Evolutionary conservation across 176 grass and related monocot genomes (phyloP).

Genomic region (Eleusine coracana): DNA sequence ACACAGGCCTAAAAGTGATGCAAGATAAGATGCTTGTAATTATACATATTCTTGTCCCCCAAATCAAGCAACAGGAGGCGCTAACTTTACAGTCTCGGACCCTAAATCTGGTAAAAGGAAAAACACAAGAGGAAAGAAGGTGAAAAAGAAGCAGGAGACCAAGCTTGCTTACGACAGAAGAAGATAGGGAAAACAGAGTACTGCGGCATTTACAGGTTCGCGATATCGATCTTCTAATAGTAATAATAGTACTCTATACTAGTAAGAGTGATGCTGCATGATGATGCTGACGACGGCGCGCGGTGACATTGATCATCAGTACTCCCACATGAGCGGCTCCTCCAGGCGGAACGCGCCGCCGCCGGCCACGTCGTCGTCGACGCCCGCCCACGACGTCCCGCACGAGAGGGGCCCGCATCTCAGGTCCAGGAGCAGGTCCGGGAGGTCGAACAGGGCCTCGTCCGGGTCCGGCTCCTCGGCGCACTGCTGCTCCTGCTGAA

Average conservation of each 20-base stretch:
- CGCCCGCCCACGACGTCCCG: slow-evolving; percentile 43
- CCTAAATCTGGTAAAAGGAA: slow-evolving; percentile 31
- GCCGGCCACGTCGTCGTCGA: slow-evolving; percentile 43
- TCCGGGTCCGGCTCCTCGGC: slow-evolving; percentile 32
- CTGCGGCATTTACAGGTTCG: slow-evolving; percentile 39
- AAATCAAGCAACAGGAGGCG: slow-evolving; percentile 46
- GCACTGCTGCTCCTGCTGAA: neutral
- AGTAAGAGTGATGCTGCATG: neutral
- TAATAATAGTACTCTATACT: neutral
- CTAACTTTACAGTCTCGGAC: slow-evolving; percentile 34
- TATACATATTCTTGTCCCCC: slow-evolving; percentile 67
- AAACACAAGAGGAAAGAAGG: neutral
- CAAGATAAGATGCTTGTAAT: slow-evolving; percentile 55
- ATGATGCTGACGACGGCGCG: neutral
- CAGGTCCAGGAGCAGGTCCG: slow-evolving; percentile 88
- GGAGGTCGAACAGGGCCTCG: slow-evolving; percentile 79
- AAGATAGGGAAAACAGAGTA: too few relatives aligned
- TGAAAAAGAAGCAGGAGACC: neutral
- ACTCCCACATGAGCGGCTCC: slow-evolving; percentile 79
- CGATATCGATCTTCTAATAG: slow-evolving; percentile 19
- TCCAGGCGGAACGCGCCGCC: slow-evolving; percentile 65
- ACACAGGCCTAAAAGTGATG: neutral
- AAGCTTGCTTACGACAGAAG: neutral
- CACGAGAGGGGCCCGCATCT: slow-evolving; percentile 51
- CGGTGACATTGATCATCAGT: slow-evolving; percentile 48